phyloP scores from a whole-genome alignment of 805 yeast species.

The Teunomyces kruisii region DNA sequence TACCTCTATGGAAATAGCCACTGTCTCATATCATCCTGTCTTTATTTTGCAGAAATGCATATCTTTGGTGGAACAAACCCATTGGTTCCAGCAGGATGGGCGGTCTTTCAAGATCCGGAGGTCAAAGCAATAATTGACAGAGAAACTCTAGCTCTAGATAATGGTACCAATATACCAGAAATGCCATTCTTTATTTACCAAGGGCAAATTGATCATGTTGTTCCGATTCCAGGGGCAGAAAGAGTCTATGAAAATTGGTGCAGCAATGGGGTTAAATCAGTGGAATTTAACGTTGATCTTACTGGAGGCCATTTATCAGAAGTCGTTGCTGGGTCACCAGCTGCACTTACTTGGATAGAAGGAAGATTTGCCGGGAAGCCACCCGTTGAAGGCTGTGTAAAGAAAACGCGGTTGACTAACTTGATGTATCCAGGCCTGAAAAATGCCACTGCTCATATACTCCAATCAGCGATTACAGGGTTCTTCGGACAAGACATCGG shows the following conservation, averaged over 20 bases:
- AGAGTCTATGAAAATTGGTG: conserved; percentile 12
- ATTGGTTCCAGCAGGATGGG: background rate
- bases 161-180: conserved; percentile 4
- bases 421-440: no score
- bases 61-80: background rate
- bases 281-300: conserved; percentile 8
- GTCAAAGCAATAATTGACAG: background rate
- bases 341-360: conserved; percentile 19
- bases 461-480: no score
- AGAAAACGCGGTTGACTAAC: no score
- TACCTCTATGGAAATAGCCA: background rate
- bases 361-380: conserved; percentile 14
- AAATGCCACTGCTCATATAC: no score
- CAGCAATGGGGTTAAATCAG: conserved; percentile 5
- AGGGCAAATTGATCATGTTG: conserved; percentile 9
- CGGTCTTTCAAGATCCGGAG: background rate
- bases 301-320: conserved; percentile 17
- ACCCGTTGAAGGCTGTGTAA: conserved; percentile 17
- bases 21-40: background rate
- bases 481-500: no score
- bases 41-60: background rate
- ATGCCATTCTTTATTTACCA: conserved; percentile 12
- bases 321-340: conserved; percentile 11
- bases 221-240: conserved; percentile 7
- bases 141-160: background rate